phyloP scores from a whole-genome alignment of 2,329 filamentous ascomycete species.

The Tolypocladium cylindrosporum region DNA sequence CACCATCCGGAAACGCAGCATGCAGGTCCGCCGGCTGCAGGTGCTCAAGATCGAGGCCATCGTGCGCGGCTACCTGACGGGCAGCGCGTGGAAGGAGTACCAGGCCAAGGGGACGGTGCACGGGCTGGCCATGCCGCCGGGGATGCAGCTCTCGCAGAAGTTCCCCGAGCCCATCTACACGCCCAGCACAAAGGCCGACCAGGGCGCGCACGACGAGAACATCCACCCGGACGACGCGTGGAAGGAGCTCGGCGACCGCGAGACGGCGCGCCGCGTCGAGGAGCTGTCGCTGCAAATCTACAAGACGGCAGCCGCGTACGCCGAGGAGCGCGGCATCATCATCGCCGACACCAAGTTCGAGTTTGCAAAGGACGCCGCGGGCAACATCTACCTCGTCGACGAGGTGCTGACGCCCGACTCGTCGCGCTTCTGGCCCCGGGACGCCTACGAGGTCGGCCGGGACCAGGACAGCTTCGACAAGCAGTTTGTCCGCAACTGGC shows the following conservation, averaged over 20 bases:
- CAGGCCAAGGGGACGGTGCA: constrained; percentile 66
- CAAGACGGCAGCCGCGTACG: constrained; percentile 48
- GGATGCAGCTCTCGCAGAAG: constrained; percentile 59
- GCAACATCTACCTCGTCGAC: constrained; percentile 43
- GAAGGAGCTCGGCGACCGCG: constrained; percentile 24
- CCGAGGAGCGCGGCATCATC: constrained; percentile 29
- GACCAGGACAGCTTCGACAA: constrained; percentile 85
- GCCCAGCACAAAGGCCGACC: constrained; percentile 76
- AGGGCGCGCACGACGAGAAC: constrained; percentile 74
- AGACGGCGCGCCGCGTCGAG: constrained; percentile 19
- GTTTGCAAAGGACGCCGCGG: constrained; percentile 43
- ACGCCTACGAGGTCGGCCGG: constrained; percentile 52
- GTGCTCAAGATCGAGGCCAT: constrained; percentile 16
- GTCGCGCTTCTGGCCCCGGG: constrained; percentile 77
- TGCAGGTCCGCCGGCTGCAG: constrained; percentile 56
- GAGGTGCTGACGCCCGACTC: constrained; percentile 80
- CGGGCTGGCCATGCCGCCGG: constrained; percentile 58
- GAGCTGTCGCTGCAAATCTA: constrained; percentile 21
- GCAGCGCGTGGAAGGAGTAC: constrained; percentile 73
- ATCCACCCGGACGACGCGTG: constrained; percentile 60
- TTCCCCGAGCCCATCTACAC: constrained; percentile 56
- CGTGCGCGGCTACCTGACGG: constrained; percentile 84
- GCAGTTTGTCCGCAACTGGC: constrained; percentile 74
- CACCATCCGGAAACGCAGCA: constrained; percentile 54
- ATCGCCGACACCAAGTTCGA: constrained; percentile 36